Percentiles rank a stretch among this genome's conserved stretches.
Evolutionary conservation across 257 asterid species (phyloP).

Genomic region (Jaltomata sinuosa): DNA sequence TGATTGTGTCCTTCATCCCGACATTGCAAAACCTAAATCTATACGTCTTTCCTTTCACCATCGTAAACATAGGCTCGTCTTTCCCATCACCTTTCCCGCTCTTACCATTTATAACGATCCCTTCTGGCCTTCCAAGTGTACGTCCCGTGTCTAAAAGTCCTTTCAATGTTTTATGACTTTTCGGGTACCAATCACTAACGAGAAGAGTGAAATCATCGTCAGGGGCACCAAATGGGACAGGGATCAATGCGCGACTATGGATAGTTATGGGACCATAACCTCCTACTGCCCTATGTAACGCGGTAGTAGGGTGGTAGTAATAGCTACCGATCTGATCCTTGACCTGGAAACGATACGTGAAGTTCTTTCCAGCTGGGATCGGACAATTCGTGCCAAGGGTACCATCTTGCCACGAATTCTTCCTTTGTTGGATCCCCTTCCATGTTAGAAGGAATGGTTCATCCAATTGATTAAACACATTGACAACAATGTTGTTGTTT

Average conservation of each 20-base stretch:
- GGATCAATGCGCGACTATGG: slow-evolving; percentile 3
- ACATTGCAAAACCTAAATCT: slow-evolving; percentile 5
- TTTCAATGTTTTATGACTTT: not conserved
- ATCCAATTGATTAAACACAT: not conserved
- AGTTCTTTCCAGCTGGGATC: not conserved
- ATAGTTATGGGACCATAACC: slow-evolving; percentile 3
- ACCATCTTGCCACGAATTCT: slow-evolving; percentile 10
- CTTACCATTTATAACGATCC: slow-evolving; percentile 4
- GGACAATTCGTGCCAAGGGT: slow-evolving; percentile 5
- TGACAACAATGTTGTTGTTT: not conserved
- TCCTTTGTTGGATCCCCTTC: slow-evolving; percentile 6
- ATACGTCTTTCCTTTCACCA: not conserved
- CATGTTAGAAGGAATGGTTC: not conserved
- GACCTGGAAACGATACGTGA: not conserved
- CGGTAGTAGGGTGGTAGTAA: not conserved
- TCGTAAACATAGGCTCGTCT: not conserved
- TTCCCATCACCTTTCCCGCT: not conserved
- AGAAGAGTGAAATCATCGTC: not conserved
- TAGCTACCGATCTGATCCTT: slow-evolving; percentile 4
- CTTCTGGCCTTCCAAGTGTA: not conserved
- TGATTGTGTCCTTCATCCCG: not conserved
- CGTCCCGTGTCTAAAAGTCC: not conserved
- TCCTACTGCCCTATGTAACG: not conserved
- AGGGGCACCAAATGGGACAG: not conserved
- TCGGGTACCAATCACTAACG: not conserved